Conservation (phyloP, 371 early-diverging fungal genomes). For the Amoeboaphelidium protococcarum region DNA sequence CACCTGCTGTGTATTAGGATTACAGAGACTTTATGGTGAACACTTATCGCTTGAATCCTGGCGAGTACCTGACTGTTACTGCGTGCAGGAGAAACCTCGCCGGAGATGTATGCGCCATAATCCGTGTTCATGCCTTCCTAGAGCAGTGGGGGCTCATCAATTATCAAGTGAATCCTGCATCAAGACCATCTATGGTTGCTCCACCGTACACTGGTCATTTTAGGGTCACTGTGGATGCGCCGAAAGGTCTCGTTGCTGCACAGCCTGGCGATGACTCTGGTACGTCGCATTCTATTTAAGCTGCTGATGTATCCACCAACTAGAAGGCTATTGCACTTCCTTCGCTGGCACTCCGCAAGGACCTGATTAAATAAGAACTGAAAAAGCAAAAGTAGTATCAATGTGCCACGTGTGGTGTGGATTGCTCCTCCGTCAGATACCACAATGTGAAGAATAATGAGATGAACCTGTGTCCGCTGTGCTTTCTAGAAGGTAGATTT, state of each 20-base stretch:
- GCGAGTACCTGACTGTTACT: constrained; percentile 83
- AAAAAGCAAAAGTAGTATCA: neutral
- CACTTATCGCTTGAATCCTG: constrained; percentile 76
- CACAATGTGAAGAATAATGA: constrained; percentile 44
- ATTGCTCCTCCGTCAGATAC: constrained; percentile 12
- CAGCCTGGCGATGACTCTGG: constrained; percentile 3
- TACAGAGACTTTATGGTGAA: constrained; percentile 94
- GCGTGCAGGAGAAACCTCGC: constrained; percentile 80
- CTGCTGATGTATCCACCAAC: neutral
- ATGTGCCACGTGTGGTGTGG: neutral
- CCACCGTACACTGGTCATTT: constrained; percentile 91
- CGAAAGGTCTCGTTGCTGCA: constrained; percentile 13
- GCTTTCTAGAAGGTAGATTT: constrained; percentile 82
- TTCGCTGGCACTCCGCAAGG: no score
- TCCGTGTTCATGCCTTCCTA: constrained; percentile 87
- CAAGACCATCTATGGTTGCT: constrained; percentile 67
- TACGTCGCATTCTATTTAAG: neutral
- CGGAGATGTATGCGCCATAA: constrained; percentile 90
- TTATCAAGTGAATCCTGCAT: constrained; percentile 78
- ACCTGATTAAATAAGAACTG: no score
- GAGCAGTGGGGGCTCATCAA: constrained; percentile 99
- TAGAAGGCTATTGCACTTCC: no score
- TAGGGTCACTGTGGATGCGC: constrained; percentile 79
- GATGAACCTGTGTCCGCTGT: constrained; percentile 41
- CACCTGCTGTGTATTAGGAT: constrained; percentile 70